phyloP scores from a whole-genome alignment of 495 filamentous ascomycete genomes.

The Beverwykella pulmonaria region DNA sequence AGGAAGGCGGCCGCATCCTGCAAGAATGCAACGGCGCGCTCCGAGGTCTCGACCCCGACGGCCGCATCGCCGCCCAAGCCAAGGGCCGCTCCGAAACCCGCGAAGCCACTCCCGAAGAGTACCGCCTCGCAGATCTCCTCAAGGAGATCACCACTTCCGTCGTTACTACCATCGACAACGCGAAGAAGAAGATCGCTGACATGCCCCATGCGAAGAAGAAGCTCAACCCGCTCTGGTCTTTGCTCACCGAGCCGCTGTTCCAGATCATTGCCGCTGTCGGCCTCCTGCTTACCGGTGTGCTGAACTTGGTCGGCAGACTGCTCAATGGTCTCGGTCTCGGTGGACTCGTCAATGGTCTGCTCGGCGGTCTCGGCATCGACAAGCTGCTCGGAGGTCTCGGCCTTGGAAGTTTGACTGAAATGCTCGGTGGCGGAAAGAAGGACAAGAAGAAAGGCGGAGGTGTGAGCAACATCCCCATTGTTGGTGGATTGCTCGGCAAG shows the following conservation, averaged over 20 bases:
- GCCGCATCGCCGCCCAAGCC: slow-evolving; percentile 79
- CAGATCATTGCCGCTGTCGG: slow-evolving; percentile 94
- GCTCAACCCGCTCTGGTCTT: slow-evolving; percentile 82
- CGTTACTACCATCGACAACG: slow-evolving; percentile 79
- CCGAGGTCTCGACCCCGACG: slow-evolving; percentile 87
- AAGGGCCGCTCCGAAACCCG: slow-evolving; percentile 78
- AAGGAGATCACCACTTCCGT: slow-evolving; percentile 71
- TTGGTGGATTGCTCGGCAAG: slow-evolving; percentile 48
- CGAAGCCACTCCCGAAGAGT: slow-evolving; percentile 85
- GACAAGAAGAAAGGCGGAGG: slow-evolving; percentile 47
- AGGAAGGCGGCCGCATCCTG: slow-evolving; percentile 79
- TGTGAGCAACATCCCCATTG: slow-evolving; percentile 40
- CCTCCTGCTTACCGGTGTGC: slow-evolving; percentile 77
- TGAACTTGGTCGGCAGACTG: slow-evolving; percentile 77
- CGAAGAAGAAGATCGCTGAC: slow-evolving; percentile 80
- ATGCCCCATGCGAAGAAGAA: slow-evolving; percentile 95
- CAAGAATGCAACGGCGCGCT: slow-evolving; percentile 88
- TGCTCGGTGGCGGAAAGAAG: slow-evolving; percentile 56
- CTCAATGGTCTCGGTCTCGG: slow-evolving; percentile 85
- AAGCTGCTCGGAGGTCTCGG: slow-evolving; percentile 77
- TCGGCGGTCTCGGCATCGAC: slow-evolving; percentile 78
- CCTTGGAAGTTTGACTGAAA: slow-evolving; percentile 61
- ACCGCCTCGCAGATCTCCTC: slow-evolving; percentile 77
- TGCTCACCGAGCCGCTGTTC: slow-evolving; percentile 82
- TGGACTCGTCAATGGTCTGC: slow-evolving; percentile 73